phyloP scores from a whole-genome alignment of 2,329 filamentous ascomycete species.

The Colletotrichum acutatum region DNA sequence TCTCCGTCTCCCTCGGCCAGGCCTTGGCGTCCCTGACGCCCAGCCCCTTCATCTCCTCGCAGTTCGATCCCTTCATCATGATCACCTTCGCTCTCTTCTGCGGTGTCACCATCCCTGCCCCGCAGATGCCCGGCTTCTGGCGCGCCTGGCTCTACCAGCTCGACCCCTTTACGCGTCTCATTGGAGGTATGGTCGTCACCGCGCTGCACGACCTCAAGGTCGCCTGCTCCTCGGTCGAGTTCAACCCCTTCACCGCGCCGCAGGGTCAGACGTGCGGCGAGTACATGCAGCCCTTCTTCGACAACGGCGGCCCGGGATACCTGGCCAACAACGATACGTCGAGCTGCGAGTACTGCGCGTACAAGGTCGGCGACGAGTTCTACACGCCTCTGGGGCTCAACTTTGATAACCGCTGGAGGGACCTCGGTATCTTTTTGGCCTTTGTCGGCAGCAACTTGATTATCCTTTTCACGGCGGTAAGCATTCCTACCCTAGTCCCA shows the following conservation, averaged over 20 bases:
- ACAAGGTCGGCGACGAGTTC: slow-evolving; percentile 83
- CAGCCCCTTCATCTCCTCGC: slow-evolving; percentile 79
- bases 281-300: slow-evolving; percentile 81
- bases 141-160: slow-evolving; percentile 84
- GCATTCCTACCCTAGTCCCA: slow-evolving; percentile 40
- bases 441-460: slow-evolving; percentile 84
- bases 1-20: slow-evolving; percentile 84
- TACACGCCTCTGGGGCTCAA: slow-evolving; percentile 74
- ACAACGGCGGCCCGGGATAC: slow-evolving; percentile 76
- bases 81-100: slow-evolving; percentile 89
- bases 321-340: slow-evolving; percentile 73
- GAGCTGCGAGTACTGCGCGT: slow-evolving; percentile 85
- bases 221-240: slow-evolving; percentile 68
- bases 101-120: slow-evolving; percentile 83
- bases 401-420: slow-evolving; percentile 80
- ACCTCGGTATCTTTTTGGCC: slow-evolving; percentile 80
- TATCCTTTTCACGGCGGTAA: slow-evolving; percentile 64
- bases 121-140: slow-evolving; percentile 84
- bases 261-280: slow-evolving; percentile 74
- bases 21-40: slow-evolving; percentile 82
- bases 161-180: slow-evolving; percentile 84
- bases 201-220: slow-evolving; percentile 76
- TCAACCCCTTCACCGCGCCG: slow-evolving; percentile 76
- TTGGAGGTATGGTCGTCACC: slow-evolving; percentile 82
- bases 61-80: slow-evolving; percentile 85